Evolutionary conservation across 2,329 filamentous ascomycete species (phyloP), one percentile per base, ranked within the genome.

Genomic region (Phaeophleospora eucalypticola): DNA sequence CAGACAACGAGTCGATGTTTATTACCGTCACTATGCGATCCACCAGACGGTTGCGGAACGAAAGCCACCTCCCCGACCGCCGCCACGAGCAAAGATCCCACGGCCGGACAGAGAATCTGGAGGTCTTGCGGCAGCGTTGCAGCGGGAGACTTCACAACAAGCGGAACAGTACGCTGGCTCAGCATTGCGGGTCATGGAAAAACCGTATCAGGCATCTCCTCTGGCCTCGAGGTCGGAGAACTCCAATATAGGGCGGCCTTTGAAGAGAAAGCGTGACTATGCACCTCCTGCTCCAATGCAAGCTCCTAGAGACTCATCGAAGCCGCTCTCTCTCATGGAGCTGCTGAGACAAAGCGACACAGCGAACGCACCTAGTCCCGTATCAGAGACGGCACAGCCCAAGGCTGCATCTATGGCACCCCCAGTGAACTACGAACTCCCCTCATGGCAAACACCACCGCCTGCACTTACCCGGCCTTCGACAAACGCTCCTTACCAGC

Each of bases 21-120:
- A 69, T 56, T 75, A 75, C 57, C 68, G 68, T 52, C 72, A 75
- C 46, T 61, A 69, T 12, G 70, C 71, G 12, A 61, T 73, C 4
- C 72, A 75, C 55, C 66, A 71, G 52, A 73, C 69, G 15, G 70
- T 72, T 41, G 71, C 71, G 37, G 70, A 71, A 51, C 62, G 71
- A 17, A 70, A 68, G 18, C 65, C 68, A 2, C 64, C 65, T 9
- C 65, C 69, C 10, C 65, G 69, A 16, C 41, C 39, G n/a, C 35
- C 48, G 21, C 41, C 44, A 12, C 21, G 39, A 14, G 19, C 32
- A 14, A 46, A 34, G 37, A 4, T 8, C 8, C 32, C 15, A 6
- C 15, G 12, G 6, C 12, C 15, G 4, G n/a, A 21, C 15, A 27
- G 36, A 39, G 51, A 53, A 15, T 42, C 35, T 17, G 51, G 52